Percentiles rank a stretch among this genome's conserved stretches.
Conservation (phyloP, 1,284 basidiomycete genomes). For the Apiotrichum sp. region DNA sequence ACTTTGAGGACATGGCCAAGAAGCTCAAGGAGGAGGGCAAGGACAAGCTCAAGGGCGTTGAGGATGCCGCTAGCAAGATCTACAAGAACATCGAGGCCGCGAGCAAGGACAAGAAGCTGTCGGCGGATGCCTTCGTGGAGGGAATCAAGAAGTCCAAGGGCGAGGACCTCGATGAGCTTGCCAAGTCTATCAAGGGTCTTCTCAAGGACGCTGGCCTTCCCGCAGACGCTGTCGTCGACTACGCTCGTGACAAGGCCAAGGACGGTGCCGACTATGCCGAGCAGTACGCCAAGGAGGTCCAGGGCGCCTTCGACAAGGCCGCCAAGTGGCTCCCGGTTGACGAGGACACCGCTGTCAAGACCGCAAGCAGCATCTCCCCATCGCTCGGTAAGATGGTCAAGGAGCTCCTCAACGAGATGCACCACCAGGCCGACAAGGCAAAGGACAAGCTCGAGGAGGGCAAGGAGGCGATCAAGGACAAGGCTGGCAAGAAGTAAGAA, state of each 20-base stretch:
- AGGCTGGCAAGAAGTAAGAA: slow-evolving; percentile 22
- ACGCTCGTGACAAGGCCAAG: slow-evolving; percentile 34
- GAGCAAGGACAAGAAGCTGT: slow-evolving; percentile 36
- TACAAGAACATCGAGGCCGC: slow-evolving; percentile 38
- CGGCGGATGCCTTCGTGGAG: slow-evolving; percentile 30
- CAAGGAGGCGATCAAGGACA: slow-evolving; percentile 2
- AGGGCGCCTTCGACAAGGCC: slow-evolving; percentile 27
- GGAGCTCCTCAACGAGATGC: slow-evolving; percentile 35
- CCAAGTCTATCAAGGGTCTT: slow-evolving; percentile 40
- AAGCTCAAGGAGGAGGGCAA: slow-evolving; percentile 39
- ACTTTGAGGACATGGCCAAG: slow-evolving; percentile 35
- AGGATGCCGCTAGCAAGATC: slow-evolving; percentile 39
- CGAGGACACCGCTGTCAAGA: slow-evolving; percentile 35
- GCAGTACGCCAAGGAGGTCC: slow-evolving; percentile 31
- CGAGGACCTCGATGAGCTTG: slow-evolving; percentile 39
- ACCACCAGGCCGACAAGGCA: slow-evolving; percentile 14
- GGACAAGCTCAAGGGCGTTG: slow-evolving; percentile 36
- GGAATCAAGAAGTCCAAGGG: slow-evolving; percentile 38
- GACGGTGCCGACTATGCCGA: slow-evolving; percentile 39
- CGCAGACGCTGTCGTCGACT: slow-evolving; percentile 36
- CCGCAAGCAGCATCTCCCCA: slow-evolving; percentile 37
- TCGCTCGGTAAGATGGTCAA: slow-evolving; percentile 37
- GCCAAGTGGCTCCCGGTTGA: slow-evolving; percentile 36
- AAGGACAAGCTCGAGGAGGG: slow-evolving; percentile 23
- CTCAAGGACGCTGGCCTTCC: slow-evolving; percentile 43